Conservation (phyloP, 2,329 filamentous ascomycete species). For the Fusarium drepaniforme region DNA sequence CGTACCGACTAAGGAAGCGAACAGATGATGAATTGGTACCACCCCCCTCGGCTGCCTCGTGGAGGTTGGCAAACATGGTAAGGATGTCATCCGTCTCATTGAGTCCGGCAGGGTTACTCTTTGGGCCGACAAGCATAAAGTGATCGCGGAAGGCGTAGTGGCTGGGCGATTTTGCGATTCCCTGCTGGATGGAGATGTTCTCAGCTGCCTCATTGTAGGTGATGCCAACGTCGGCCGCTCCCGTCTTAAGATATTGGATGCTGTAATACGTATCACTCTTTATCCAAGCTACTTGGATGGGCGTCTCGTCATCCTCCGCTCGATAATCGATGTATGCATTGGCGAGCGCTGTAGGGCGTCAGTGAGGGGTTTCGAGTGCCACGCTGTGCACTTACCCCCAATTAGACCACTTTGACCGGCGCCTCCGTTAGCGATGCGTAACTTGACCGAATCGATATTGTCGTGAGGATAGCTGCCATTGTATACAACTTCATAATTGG, state of each 20-base stretch:
- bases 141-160: constrained; percentile 60
- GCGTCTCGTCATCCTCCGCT: constrained; percentile 29
- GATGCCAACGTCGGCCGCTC: constrained; percentile 57
- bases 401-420: constrained; percentile 53
- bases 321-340: constrained; percentile 43
- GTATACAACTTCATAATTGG: constrained; percentile 36
- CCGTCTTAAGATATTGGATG: constrained; percentile 56
- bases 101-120: constrained; percentile 48
- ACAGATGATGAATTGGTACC: constrained; percentile 49
- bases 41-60: constrained; percentile 49
- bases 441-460: constrained; percentile 25
- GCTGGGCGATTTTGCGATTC: constrained; percentile 47
- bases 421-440: constrained; percentile 52
- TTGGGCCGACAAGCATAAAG: constrained; percentile 57
- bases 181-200: constrained; percentile 55
- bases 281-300: constrained; percentile 59
- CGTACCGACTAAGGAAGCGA: constrained; percentile 58
- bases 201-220: constrained; percentile 59
- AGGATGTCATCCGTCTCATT: constrained; percentile 45
- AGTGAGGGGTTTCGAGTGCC: neutral
- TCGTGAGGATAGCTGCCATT: constrained; percentile 29
- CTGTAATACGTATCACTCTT: constrained; percentile 59
- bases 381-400: constrained; percentile 40
- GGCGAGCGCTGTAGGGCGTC: constrained; percentile 36
- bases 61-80: constrained; percentile 51